Conservation (phyloP, 148 eudicot genomes). For the Simmondsia chinensis region DNA sequence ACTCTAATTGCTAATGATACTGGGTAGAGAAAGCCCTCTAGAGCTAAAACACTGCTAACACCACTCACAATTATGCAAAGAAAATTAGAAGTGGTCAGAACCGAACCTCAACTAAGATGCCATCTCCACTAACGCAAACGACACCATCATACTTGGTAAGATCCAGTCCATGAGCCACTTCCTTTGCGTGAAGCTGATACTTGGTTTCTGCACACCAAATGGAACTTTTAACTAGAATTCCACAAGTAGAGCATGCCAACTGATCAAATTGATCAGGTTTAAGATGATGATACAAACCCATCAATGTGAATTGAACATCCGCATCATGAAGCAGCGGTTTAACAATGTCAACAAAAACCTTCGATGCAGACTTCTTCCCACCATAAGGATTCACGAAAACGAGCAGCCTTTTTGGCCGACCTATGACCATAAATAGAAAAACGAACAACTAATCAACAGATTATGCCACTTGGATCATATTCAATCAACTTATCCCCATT, state of each 20-base stretch:
- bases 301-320: constrained; percentile 43
- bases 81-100: neutral
- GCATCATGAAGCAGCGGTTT: constrained; percentile 84
- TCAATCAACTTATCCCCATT: no score
- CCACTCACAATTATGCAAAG: no score
- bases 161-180: constrained; percentile 58
- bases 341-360: constrained; percentile 51
- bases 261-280: neutral
- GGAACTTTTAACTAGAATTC: neutral
- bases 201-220: constrained; percentile 45
- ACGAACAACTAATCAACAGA: no score
- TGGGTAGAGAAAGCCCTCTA: no score
- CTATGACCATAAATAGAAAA: constrained; percentile 21
- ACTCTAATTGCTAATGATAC: no score
- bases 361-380: constrained; percentile 60
- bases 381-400: constrained; percentile 86
- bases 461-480: no score
- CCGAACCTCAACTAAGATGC: constrained; percentile 78
- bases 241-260: neutral
- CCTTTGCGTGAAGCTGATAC: constrained; percentile 79
- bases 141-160: constrained; percentile 74
- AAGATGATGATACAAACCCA: constrained; percentile 33
- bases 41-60: no score
- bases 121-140: constrained; percentile 95
- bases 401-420: constrained; percentile 70